Evolutionary conservation across 305 asterid species (phyloP).

Genomic region (Fraxinus nigra): DNA sequence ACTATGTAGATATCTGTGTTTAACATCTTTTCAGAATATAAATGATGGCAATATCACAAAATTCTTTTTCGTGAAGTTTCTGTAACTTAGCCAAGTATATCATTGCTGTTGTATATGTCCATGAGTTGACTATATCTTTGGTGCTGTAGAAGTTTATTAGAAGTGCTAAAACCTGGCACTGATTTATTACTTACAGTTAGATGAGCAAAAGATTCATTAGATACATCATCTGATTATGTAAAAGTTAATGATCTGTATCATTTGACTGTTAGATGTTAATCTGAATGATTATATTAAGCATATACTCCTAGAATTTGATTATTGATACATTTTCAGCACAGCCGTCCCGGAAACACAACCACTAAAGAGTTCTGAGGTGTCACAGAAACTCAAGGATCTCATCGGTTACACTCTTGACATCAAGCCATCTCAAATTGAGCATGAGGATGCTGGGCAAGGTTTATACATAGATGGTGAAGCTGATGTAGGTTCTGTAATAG

Average conservation of each 20-base stretch:
- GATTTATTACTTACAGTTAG: background rate
- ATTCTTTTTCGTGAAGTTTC: background rate
- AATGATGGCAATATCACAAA: background rate
- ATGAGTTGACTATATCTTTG: background rate
- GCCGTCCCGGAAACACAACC: slow-evolving; percentile 53
- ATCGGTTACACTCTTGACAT: slow-evolving; percentile 74
- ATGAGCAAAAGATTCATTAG: background rate
- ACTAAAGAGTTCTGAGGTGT: slow-evolving; percentile 51
- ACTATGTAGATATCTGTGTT: background rate
- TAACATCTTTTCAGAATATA: background rate
- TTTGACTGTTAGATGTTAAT: background rate
- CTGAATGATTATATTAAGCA: background rate
- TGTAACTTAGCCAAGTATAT: background rate
- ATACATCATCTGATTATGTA: background rate
- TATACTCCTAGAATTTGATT: slow-evolving; percentile 29
- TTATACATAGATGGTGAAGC: slow-evolving; percentile 82
- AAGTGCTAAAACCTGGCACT: background rate
- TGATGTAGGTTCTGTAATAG: slow-evolving; percentile 67
- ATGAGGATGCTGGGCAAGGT: slow-evolving; percentile 83
- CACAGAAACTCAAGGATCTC: slow-evolving; percentile 61
- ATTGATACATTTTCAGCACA: slow-evolving; percentile 34
- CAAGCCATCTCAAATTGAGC: slow-evolving; percentile 74
- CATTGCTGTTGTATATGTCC: background rate
- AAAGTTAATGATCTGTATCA: background rate
- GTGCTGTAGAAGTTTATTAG: background rate